Percentiles rank a stretch among this genome's conserved stretches.
These are phyloP conservation scores for Symbiotaphrina buchneri DNA, from an alignment of 495 filamentous ascomycete species.

Conservation along the genomic window DNA sequence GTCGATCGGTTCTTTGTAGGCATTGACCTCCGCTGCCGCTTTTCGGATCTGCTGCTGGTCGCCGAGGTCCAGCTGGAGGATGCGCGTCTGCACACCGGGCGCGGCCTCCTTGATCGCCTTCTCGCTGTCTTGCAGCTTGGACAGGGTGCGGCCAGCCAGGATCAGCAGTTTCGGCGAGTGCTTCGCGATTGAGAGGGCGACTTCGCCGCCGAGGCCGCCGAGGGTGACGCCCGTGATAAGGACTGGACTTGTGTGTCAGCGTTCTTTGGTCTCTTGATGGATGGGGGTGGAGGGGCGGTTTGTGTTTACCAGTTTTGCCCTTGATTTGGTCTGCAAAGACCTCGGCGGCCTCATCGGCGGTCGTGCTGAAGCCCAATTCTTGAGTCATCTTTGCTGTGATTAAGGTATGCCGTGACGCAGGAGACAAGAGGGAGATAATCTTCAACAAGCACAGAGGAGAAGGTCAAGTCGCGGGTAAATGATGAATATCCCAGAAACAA, in stretches of 20 bases:
- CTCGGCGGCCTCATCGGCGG: not conserved
- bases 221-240: constrained; percentile 10
- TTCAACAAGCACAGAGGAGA: too few relatives aligned
- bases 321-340: constrained; percentile 2
- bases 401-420: too few relatives aligned
- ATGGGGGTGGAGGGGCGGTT: not conserved
- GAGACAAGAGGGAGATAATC: too few relatives aligned
- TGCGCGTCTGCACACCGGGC: not conserved
- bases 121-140: constrained; percentile 2
- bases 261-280: too few relatives aligned
- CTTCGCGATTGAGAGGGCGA: constrained; percentile 20
- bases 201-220: constrained; percentile 10
- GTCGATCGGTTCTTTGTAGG: constrained; percentile 8
- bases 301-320: constrained; percentile 9
- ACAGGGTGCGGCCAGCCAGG: constrained; percentile 25
- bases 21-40: not conserved
- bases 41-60: not conserved
- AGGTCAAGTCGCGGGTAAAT: too few relatives aligned
- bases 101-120: not conserved
- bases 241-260: constrained; percentile 2
- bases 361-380: not conserved
- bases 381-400: too few relatives aligned
- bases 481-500: too few relatives aligned
- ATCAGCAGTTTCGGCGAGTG: constrained; percentile 24
- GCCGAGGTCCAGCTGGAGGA: constrained; percentile 3